A percentile compares a stretch with the other conserved stretches of the same genome.
phyloP scores from a whole-genome alignment of 176 grass and related monocot genomes.

The Carex cristatella region DNA sequence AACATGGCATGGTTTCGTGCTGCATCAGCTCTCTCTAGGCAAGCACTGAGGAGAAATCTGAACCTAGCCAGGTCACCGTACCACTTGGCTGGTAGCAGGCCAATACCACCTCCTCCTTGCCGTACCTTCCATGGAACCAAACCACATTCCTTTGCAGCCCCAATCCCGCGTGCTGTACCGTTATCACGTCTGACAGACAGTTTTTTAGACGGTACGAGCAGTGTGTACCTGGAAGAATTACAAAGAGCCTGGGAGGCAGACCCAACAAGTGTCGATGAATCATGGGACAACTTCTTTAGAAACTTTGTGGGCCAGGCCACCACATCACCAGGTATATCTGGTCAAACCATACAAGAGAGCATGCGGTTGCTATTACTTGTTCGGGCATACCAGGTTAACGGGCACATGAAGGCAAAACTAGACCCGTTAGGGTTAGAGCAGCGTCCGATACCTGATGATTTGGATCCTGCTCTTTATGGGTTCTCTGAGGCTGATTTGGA shows the following conservation, averaged over 20 bases:
- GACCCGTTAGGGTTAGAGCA: slow-evolving; percentile 30
- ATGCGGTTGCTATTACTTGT: slow-evolving; percentile 40
- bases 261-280: slow-evolving; percentile 42
- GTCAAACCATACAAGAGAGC: slow-evolving; percentile 49
- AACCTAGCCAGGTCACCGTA: slow-evolving; percentile 3
- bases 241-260: slow-evolving; percentile 46
- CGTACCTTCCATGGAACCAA: slow-evolving; percentile 23
- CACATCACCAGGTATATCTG: slow-evolving; percentile 38
- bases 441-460: slow-evolving; percentile 22
- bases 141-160: slow-evolving; percentile 6
- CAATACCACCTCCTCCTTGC: slow-evolving; percentile 21
- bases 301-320: slow-evolving; percentile 47
- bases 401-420: slow-evolving; percentile 46
- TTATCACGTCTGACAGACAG: slow-evolving; percentile 35
- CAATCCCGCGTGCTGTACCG: slow-evolving; percentile 33
- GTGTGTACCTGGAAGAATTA: slow-evolving; percentile 48
- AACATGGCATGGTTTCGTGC: slow-evolving; percentile 28
- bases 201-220: slow-evolving; percentile 48
- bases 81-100: slow-evolving; percentile 10
- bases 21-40: slow-evolving; percentile 9
- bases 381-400: slow-evolving; percentile 42
- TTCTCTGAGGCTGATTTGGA: slow-evolving; percentile 41
- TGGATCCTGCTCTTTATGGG: slow-evolving; percentile 25
- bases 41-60: slow-evolving; percentile 12
- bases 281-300: slow-evolving; percentile 54